A percentile compares a stretch with the other conserved stretches of the same genome.
Evolutionary conservation across 768 basidiomycete species (phyloP).

Genomic region (Omphalotus guepiniiformis): DNA sequence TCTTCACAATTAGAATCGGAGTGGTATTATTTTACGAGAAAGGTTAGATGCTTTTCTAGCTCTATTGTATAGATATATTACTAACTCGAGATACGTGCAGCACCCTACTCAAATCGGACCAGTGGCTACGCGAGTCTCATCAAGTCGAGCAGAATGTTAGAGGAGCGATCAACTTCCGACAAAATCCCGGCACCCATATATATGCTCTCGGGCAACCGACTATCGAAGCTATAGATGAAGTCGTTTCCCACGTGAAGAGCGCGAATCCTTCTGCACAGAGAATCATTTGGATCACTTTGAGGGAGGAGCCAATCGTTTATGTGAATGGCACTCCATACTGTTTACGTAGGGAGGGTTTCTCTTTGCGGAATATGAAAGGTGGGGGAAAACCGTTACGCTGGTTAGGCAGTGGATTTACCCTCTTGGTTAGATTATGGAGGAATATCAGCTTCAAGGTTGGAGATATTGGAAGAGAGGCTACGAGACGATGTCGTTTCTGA

Average conservation of each 20-base stretch:
- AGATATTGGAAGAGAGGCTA: constrained; percentile 86
- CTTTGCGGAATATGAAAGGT: constrained; percentile 94
- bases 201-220: constrained; percentile 95
- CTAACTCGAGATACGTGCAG: constrained; percentile 28
- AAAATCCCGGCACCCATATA: constrained; percentile 72
- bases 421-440: constrained; percentile 77
- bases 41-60: constrained; percentile 43
- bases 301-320: constrained; percentile 90
- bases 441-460: constrained; percentile 85
- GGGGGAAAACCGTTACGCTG: not conserved
- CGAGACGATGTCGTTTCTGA: constrained; percentile 86
- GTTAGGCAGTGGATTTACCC: not conserved
- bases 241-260: constrained; percentile 59
- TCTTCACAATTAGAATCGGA: constrained; percentile 58
- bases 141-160: constrained; percentile 66
- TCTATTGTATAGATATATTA: not conserved
- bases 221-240: constrained; percentile 78
- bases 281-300: constrained; percentile 88
- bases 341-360: constrained; percentile 77
- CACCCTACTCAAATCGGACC: constrained; percentile 88
- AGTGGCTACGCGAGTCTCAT: constrained; percentile 76
- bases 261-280: constrained; percentile 56
- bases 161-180: constrained; percentile 94
- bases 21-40: constrained; percentile 90
- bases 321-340: constrained; percentile 94